A percentile compares a stretch with the other conserved stretches of the same genome.
phyloP scores from a whole-genome alignment of 208 protist species.

The Crithidia mellificae region DNA sequence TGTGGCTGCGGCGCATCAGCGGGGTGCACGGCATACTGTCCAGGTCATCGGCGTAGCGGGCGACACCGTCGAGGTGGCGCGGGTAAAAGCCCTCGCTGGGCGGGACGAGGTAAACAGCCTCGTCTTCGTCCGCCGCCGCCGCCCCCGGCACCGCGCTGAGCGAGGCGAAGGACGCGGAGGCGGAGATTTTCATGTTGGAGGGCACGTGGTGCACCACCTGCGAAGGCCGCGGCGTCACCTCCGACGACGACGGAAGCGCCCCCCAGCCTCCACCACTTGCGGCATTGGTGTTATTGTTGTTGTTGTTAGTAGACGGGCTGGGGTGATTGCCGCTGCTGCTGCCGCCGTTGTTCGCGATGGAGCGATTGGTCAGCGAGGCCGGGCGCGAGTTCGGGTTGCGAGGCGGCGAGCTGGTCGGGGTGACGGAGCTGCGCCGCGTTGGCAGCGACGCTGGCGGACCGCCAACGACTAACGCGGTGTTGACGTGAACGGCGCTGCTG shows the following conservation, averaged over 20 bases:
- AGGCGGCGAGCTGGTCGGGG: constrained; percentile 7
- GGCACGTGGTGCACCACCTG: constrained; percentile 14
- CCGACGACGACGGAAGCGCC: background rate
- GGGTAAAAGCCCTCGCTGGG: constrained; percentile 57
- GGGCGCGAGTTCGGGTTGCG: constrained; percentile 5
- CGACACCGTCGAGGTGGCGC: constrained; percentile 23
- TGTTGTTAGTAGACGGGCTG: background rate
- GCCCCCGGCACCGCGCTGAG: background rate
- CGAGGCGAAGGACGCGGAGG: constrained; percentile 3
- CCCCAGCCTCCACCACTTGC: background rate
- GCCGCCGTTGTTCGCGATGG: background rate
- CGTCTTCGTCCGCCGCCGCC: background rate
- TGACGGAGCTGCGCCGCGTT: constrained; percentile 27
- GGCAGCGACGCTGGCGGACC: constrained; percentile 15
- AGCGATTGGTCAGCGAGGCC: constrained; percentile 2
- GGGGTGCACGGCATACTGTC: constrained; percentile 24
- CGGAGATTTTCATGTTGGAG: background rate
- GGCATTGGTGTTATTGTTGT: background rate
- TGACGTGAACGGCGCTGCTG: background rate
- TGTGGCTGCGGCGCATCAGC: constrained; percentile 13
- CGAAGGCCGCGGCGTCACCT: background rate
- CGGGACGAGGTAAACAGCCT: constrained; percentile 16
- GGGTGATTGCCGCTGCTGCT: no score
- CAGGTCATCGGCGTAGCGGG: constrained; percentile 20
- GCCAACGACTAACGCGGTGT: background rate